These are phyloP conservation scores for Psilocybe azurescens DNA, from an alignment of 768 basidiomycete species.

Conservation along the genomic window DNA sequence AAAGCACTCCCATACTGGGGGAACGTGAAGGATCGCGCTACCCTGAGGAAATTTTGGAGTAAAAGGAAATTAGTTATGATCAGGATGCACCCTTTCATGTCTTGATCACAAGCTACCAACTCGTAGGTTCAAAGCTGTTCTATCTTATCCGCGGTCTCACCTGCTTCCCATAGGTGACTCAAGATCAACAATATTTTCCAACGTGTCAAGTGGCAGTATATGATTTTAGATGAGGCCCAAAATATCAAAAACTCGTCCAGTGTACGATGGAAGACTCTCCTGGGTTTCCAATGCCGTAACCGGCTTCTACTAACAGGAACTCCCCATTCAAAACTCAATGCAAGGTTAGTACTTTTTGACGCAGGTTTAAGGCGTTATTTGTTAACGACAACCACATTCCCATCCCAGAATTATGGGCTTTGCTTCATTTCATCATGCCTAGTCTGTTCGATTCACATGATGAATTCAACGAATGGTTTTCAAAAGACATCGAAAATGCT, in stretches of 20 bases:
- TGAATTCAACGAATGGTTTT: constrained; percentile 99
- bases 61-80: constrained; percentile 96
- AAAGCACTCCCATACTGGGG: constrained; percentile 99
- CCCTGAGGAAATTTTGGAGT: constrained; percentile 96
- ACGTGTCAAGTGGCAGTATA: constrained; percentile 98
- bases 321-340: constrained; percentile 99
- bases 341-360: constrained; percentile 65
- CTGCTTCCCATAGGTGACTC: constrained; percentile 66
- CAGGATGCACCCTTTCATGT: constrained; percentile 97
- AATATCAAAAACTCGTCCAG: constrained; percentile 98
- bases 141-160: background rate
- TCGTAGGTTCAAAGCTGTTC: constrained; percentile 60
- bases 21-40: constrained; percentile 93
- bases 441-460: constrained; percentile 98
- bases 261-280: constrained; percentile 95
- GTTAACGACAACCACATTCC: constrained; percentile 13
- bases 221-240: constrained; percentile 99
- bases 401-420: constrained; percentile 89
- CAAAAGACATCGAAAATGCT: constrained; percentile 97
- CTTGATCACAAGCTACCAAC: constrained; percentile 95
- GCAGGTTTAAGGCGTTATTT: background rate
- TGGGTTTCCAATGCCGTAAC: constrained; percentile 96
- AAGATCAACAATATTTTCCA: constrained; percentile 99
- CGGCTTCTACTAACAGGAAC: constrained; percentile 95
- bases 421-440: constrained; percentile 99